A percentile compares a stretch with the other conserved stretches of the same genome.
Evolutionary conservation across 1,139 yeast species (phyloP).

Genomic region (Debaryomyces singareniensis): DNA sequence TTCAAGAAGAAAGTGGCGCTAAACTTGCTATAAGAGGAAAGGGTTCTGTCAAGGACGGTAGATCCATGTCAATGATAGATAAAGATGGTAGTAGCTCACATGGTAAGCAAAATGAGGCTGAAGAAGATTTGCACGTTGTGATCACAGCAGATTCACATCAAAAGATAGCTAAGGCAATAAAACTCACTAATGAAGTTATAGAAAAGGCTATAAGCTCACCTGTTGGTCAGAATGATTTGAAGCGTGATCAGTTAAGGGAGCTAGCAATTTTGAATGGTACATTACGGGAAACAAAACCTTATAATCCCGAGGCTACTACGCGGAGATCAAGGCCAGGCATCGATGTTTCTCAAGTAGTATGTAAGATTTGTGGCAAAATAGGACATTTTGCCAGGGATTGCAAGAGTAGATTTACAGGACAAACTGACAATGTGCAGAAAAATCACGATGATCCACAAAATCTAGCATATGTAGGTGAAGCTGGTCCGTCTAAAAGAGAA

Average conservation of each 20-base stretch:
- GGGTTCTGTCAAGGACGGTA: constrained; percentile 94
- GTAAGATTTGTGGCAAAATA: constrained; percentile 70
- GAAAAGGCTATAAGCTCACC: constrained; percentile 84
- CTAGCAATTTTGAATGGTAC: constrained; percentile 95
- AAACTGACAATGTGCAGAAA: no score
- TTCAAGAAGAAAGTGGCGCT: constrained; percentile 84
- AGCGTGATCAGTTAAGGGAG: constrained; percentile 85
- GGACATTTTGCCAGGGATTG: constrained; percentile 94
- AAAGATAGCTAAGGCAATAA: constrained; percentile 69
- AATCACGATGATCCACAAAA: no score
- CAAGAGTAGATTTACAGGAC: no score
- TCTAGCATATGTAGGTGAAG: no score
- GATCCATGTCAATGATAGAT: constrained; percentile 25
- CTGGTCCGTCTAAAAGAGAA: no score
- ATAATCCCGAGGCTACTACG: constrained; percentile 49
- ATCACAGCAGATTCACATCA: constrained; percentile 81
- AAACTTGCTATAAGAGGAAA: constrained; percentile 82
- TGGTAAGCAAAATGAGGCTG: constrained; percentile 13
- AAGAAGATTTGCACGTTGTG: constrained; percentile 82
- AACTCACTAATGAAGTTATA: constrained; percentile 68
- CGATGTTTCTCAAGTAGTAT: constrained; percentile 57
- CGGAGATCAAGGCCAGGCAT: constrained; percentile 33
- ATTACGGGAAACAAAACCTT: constrained; percentile 71
- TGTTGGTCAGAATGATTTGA: constrained; percentile 86
- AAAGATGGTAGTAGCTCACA: constrained; percentile 17